phyloP scores from a whole-genome alignment of 768 basidiomycete genomes.

The Pleurotus cornucopiae region DNA sequence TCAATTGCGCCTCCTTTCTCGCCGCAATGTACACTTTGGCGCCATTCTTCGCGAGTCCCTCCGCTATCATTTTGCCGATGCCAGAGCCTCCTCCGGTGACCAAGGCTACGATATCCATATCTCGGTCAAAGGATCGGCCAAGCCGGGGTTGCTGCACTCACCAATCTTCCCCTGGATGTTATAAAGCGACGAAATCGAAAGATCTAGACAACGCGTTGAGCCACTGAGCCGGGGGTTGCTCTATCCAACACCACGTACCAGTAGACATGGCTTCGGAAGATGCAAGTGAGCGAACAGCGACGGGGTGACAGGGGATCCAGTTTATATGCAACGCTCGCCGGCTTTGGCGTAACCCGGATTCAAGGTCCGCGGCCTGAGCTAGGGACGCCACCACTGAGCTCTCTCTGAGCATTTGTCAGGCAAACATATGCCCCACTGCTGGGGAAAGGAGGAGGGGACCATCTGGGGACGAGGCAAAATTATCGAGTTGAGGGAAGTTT shows the following conservation, averaged over 20 bases:
- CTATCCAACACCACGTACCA: neutral
- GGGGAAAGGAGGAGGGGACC: too few species aligned
- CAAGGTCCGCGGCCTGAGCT: neutral
- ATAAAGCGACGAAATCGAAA: slow-evolving; percentile 53
- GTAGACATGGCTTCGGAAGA: neutral
- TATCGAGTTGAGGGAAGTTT: too few species aligned
- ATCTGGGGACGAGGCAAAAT: too few species aligned
- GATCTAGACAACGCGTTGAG: slow-evolving; percentile 31
- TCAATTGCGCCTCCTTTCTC: slow-evolving; percentile 73
- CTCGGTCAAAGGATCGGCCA: neutral
- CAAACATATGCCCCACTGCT: too few species aligned
- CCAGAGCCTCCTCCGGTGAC: slow-evolving; percentile 84
- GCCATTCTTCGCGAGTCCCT: slow-evolving; percentile 79
- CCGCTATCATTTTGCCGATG: slow-evolving; percentile 81
- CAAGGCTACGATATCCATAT: slow-evolving; percentile 41
- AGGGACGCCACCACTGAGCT: neutral
- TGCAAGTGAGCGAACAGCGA: neutral
- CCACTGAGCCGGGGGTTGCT: neutral
- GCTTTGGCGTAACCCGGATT: neutral
- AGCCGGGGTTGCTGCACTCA: slow-evolving; percentile 20
- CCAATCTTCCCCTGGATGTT: slow-evolving; percentile 68
- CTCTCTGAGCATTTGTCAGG: neutral
- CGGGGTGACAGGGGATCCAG: neutral
- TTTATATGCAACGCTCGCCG: neutral
- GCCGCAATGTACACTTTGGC: slow-evolving; percentile 89